Percentiles rank a stretch among this genome's conserved stretches.
These are phyloP conservation scores for Pseudocohnilembus persalinus DNA, from an alignment of 169 alveolate genomes.

Conservation along the genomic window DNA sequence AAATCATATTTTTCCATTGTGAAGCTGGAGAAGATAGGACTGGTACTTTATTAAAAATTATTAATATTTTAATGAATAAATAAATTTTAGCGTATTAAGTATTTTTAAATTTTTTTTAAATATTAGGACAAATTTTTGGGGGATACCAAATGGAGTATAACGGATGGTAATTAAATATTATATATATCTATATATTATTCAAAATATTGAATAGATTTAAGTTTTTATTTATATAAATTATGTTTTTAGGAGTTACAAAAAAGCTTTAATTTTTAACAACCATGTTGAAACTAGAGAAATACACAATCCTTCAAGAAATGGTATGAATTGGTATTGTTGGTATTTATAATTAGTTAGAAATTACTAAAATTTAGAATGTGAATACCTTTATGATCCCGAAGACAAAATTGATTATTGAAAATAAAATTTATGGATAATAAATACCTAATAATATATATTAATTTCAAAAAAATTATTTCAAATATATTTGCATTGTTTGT, in stretches of 20 bases:
- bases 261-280: not conserved
- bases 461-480: too few species aligned
- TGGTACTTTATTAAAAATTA: not conserved
- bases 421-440: not conserved
- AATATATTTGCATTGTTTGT: too few species aligned
- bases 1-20: not conserved
- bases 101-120: too few species aligned
- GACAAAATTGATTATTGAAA: not conserved
- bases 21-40: not conserved
- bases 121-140: not conserved
- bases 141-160: not conserved
- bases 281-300: not conserved
- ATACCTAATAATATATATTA: too few species aligned
- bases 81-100: too few species aligned
- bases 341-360: not conserved
- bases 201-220: too few species aligned
- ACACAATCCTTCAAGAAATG: not conserved
- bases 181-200: too few species aligned
- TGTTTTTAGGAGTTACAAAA: not conserved
- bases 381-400: not conserved
- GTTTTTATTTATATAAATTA: too few species aligned
- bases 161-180: too few species aligned
- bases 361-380: not conserved
- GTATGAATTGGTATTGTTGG: not conserved
- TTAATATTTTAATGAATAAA: not conserved